Base-by-base conservation (phyloP, 371 early-diverging fungal genomes). In the Apophysomyces ossiformis region DNA sequence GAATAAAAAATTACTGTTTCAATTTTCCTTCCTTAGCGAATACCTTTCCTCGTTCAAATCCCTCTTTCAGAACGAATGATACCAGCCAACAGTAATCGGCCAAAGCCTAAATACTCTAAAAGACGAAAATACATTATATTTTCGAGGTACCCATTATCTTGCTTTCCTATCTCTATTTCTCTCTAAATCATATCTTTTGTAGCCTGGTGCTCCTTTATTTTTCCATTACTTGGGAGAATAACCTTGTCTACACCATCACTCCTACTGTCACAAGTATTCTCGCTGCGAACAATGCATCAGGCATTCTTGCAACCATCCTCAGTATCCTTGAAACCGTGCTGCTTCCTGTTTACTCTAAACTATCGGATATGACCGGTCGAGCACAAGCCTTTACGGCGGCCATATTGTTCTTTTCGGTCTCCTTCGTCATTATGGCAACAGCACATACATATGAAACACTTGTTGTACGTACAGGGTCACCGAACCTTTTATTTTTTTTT, bases 291-390 rank as follows among this genome's bases (percentile, higher is more conserved):
- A 68, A 66, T 59, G 36, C 65, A 15, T 43, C 47, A 4, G 65
- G 65, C 58, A 64, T 68, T 44, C 61, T 67, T 5, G 47, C 38
- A 2, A 71, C 68, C 5, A 32, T 70, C 12, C 59, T 43, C 58
- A 56, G 46, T 39, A 73, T 75, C 43, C 61, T 75, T 5, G 61
- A 67, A 36, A 66, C 72, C 16, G 69, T 70, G 0, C 37, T 72
- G 39, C 60, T 75, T 5, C 76, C 76, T 4, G 64, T 69, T 21
- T 75, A 67, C 54, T 69, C 76, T 36, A 75, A 72, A 50, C 36
- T 75, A 16, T 75, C 72, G 8, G 76, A 75, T 63, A 26, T 65
- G 41, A 68, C 68, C 26, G 76, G 76, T 11, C 62, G 76, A 36
- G 63, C 69, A 16, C 66, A 62, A 9, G 64, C 70, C 0, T 65